Conservation (phyloP, 2,329 filamentous ascomycete species). For the Cytospora paraplurivora region DNA sequence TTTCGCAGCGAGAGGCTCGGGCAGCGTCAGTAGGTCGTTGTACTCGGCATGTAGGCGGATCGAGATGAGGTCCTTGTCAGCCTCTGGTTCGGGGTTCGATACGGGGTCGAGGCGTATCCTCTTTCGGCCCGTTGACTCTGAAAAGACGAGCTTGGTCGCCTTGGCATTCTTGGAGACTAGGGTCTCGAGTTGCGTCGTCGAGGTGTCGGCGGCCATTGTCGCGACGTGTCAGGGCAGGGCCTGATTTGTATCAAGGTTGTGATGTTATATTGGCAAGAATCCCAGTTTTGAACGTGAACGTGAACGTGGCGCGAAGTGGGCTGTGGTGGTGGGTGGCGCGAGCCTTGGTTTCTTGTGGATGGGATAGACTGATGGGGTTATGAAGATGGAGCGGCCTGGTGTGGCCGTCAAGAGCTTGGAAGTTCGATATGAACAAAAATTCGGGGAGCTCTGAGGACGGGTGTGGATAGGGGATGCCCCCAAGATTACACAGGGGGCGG, state of each 20-base stretch:
- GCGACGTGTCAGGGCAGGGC: conserved; percentile 17
- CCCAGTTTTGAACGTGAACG: too few species aligned
- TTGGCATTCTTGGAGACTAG: conserved; percentile 47
- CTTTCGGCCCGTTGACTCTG: conserved; percentile 37
- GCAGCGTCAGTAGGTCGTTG: conserved; percentile 73
- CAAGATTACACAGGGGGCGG: conserved; percentile 28
- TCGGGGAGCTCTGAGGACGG: not conserved
- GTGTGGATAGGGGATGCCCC: not conserved
- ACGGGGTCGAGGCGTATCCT: conserved; percentile 40
- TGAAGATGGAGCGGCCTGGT: not conserved
- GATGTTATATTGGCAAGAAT: not conserved
- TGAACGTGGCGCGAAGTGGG: not conserved
- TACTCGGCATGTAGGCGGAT: conserved; percentile 74
- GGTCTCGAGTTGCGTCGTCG: conserved; percentile 38
- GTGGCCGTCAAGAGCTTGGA: conserved; percentile 8
- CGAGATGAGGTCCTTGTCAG: conserved; percentile 49
- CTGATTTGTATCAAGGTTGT: not conserved
- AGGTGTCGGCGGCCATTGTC: conserved; percentile 37
- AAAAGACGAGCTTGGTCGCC: conserved; percentile 44
- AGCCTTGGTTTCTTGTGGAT: not conserved
- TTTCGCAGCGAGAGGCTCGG: conserved; percentile 76
- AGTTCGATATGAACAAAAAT: not conserved
- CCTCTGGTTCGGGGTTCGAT: conserved; percentile 45
- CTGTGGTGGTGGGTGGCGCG: not conserved
- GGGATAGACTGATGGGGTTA: not conserved